Evolutionary conservation across 257 asterid genomes (phyloP).

Genomic region (Sherardia arvensis): DNA sequence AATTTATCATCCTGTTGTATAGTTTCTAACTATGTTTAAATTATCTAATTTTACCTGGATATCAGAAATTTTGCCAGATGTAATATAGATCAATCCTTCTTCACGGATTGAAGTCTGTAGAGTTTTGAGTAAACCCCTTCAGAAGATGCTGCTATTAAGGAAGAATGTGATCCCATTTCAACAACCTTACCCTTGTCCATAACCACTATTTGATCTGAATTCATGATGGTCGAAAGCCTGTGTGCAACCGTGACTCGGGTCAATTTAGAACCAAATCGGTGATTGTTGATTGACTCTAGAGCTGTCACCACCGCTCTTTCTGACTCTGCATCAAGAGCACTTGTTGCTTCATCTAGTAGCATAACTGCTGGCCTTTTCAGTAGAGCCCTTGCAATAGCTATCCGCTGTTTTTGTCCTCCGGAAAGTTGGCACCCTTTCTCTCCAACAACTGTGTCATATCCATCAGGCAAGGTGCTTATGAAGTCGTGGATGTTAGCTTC

Average conservation of each 20-base stretch:
- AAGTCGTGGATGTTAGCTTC: slow-evolving; percentile 64
- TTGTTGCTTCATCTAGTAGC: slow-evolving; percentile 81
- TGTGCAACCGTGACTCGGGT: slow-evolving; percentile 63
- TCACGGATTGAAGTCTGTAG: slow-evolving; percentile 44
- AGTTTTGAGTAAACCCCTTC: slow-evolving; percentile 59
- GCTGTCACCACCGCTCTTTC: slow-evolving; percentile 51
- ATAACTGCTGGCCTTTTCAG: slow-evolving; percentile 57
- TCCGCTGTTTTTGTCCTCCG: slow-evolving; percentile 75
- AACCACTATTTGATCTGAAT: slow-evolving; percentile 56
- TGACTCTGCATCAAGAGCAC: slow-evolving; percentile 76
- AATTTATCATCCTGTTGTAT: background rate
- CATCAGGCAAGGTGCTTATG: slow-evolving; percentile 56
- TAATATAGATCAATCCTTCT: slow-evolving; percentile 15
- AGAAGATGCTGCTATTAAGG: slow-evolving; percentile 32
- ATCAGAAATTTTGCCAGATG: background rate
- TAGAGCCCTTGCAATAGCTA: slow-evolving; percentile 62
- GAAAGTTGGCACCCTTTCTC: slow-evolving; percentile 81
- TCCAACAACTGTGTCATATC: slow-evolving; percentile 58
- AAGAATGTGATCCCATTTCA: slow-evolving; percentile 54
- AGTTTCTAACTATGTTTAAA: background rate
- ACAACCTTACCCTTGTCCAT: slow-evolving; percentile 66
- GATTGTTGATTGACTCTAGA: slow-evolving; percentile 30
- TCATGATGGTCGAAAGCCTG: slow-evolving; percentile 66
- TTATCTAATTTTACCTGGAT: background rate
- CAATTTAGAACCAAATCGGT: slow-evolving; percentile 16